phyloP scores from a whole-genome alignment of 495 filamentous ascomycete species.

The Tuber melanosporum region DNA sequence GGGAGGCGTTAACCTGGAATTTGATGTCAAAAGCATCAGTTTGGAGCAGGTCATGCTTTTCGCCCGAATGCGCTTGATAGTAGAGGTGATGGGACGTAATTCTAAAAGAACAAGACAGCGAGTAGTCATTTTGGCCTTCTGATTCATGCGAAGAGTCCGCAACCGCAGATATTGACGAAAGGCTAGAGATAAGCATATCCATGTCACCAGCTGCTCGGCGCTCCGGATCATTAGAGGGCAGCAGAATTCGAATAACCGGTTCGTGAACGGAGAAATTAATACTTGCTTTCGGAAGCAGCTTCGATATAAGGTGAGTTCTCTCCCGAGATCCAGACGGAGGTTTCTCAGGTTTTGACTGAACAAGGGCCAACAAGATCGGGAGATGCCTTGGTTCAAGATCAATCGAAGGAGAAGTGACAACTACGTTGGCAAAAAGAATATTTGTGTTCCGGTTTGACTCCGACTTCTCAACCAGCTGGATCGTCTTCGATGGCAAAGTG shows the following conservation, averaged over 20 bases:
- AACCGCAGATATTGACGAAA: conserved; percentile 86
- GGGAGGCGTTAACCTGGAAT: conserved; percentile 72
- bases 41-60: conserved; percentile 74
- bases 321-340: conserved; percentile 44
- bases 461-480: conserved; percentile 69
- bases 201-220: conserved; percentile 58
- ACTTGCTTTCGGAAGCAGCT: conserved; percentile 84
- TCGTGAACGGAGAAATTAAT: conserved; percentile 96
- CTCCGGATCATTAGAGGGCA: conserved; percentile 66
- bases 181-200: conserved; percentile 86
- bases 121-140: conserved; percentile 78
- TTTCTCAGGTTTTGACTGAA: conserved; percentile 53
- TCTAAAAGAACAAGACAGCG: conserved; percentile 70
- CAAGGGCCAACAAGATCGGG: conserved; percentile 72
- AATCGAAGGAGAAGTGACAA: conserved; percentile 89
- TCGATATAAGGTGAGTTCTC: conserved; percentile 70
- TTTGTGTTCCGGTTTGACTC: conserved; percentile 88
- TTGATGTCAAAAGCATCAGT: conserved; percentile 83
- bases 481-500: conserved; percentile 88
- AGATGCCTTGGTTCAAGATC: conserved; percentile 93
- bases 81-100: conserved; percentile 86
- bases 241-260: conserved; percentile 79
- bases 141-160: conserved; percentile 89
- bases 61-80: conserved; percentile 79
- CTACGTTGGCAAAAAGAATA: conserved; percentile 90